Base-by-base conservation (phyloP, 257 asterid genomes). In the Nicotiana sylvestris region DNA sequence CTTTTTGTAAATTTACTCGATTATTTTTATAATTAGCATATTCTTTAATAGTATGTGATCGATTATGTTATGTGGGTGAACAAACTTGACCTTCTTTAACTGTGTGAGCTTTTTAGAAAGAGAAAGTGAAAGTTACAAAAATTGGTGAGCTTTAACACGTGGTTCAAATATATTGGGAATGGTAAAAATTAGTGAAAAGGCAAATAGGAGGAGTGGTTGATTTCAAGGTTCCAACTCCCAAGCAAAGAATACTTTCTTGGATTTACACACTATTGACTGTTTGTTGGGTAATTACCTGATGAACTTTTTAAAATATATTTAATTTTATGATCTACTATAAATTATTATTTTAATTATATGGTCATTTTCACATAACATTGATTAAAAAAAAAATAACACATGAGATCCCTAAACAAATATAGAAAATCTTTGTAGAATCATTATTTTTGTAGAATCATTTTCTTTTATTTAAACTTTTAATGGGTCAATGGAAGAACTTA, bases 171-270 rank as follows among this genome's bases (percentile, higher is more conserved):
- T 90, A 83, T 88, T 85, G 93, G 95, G 81, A 13, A 13, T 21
- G 74, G 84, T 80, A 81, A 80, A 87, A 81, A 65, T 51, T 39
- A 74, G 58, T 9, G 9, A 18, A 10, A 2, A 68, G 21, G 51
- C 0, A 35, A 35, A 35, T 15, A 33, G 12, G 6, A 68, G 29
- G 76, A 13, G n/a, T 6, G 25, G 27, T 30, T 27, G 15, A 79
- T 33, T 79, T 79, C 39, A 39, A 79, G 82, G 17, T 61, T 39
- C 29, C 74, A 64, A 76, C 81, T 67, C 84, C 87, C 76, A 90
- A 90, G 91, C 89, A 89, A 86, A 85, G 91, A 92, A 90, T 88
- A 88, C 85, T 90, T 92, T 89, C 88, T 89, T 85, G 94, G 88
- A 12, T 86, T 83, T 87, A 77, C 85, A 80, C 83, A 49, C 3